These are phyloP conservation scores for Pseudoscleropodium purum DNA, from an alignment of 225 moss, liverwort and hornwort species.

Conservation along the genomic window DNA sequence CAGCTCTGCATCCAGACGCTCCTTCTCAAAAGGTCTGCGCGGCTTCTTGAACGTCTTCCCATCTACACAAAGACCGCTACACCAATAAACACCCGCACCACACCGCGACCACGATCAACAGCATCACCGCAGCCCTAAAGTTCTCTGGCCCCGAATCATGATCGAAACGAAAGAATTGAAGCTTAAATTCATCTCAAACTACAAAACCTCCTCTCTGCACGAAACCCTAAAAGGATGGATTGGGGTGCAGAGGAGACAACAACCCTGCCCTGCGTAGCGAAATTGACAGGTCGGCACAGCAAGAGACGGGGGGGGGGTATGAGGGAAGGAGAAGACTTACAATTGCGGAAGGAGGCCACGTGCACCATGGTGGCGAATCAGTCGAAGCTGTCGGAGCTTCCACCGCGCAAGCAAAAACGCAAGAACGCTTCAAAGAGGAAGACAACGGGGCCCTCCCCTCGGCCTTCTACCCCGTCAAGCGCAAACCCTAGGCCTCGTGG, in stretches of 20 bases:
- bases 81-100: not conserved
- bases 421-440: not conserved
- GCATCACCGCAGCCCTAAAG: not conserved
- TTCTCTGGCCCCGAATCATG: not conserved
- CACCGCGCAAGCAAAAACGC: not conserved
- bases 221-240: not conserved
- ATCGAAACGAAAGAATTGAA: not conserved
- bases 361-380: conserved; percentile 55
- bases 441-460: fast-evolving
- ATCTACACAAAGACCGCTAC: conserved; percentile 21
- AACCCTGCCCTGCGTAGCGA: not conserved
- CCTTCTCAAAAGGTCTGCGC: conserved; percentile 88
- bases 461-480: conserved; percentile 9
- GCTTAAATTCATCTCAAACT: no score
- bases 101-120: not conserved
- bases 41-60: conserved; percentile 97
- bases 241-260: not conserved
- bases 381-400: conserved; percentile 3
- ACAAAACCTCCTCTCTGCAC: no score
- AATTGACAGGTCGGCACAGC: no score
- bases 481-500: not conserved
- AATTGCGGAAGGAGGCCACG: conserved; percentile 81
- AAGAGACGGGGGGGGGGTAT: not conserved
- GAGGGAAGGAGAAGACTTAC: conserved; percentile 19
- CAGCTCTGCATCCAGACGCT: conserved; percentile 84